Percentiles rank a stretch among this genome's conserved stretches.
Evolutionary conservation across 176 grass and related monocot species (phyloP).

Genomic region (Oryza australiensis): DNA sequence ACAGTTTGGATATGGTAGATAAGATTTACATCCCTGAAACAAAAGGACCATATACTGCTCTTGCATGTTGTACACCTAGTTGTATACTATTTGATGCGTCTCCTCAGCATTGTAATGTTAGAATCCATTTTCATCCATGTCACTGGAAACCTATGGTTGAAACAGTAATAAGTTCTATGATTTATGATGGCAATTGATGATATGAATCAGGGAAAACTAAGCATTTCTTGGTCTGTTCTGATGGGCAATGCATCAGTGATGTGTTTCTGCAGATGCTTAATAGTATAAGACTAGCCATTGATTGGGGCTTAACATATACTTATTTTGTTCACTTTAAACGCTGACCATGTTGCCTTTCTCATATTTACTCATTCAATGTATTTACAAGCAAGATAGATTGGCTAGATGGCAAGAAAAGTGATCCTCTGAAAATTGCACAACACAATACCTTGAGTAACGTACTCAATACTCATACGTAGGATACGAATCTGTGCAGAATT

Average conservation of each 20-base stretch:
- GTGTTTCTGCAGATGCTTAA: not conserved
- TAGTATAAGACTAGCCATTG: not conserved
- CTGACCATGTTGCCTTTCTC: slow-evolving; percentile 24
- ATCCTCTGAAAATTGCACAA: not conserved
- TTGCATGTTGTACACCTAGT: not conserved
- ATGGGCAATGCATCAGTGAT: not conserved
- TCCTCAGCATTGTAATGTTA: not conserved
- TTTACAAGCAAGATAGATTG: slow-evolving; percentile 40
- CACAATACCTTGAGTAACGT: not conserved
- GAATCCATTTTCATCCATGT: not conserved
- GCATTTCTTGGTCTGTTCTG: not conserved
- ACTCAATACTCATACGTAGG: not conserved
- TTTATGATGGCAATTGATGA: not conserved
- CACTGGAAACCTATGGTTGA: not conserved
- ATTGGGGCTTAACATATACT: not conserved
- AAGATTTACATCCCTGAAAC: not conserved
- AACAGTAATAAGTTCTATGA: not conserved
- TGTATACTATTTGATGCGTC: not conserved
- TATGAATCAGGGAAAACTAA: not conserved
- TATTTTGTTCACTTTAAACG: not conserved
- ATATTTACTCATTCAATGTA: slow-evolving; percentile 36
- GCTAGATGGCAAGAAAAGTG: slow-evolving; percentile 9
- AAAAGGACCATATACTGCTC: not conserved
- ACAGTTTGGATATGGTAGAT: not conserved
- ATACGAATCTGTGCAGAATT: not conserved